Base-by-base conservation (phyloP, 1,284 basidiomycete genomes). In the Ustilago loliicola region DNA sequence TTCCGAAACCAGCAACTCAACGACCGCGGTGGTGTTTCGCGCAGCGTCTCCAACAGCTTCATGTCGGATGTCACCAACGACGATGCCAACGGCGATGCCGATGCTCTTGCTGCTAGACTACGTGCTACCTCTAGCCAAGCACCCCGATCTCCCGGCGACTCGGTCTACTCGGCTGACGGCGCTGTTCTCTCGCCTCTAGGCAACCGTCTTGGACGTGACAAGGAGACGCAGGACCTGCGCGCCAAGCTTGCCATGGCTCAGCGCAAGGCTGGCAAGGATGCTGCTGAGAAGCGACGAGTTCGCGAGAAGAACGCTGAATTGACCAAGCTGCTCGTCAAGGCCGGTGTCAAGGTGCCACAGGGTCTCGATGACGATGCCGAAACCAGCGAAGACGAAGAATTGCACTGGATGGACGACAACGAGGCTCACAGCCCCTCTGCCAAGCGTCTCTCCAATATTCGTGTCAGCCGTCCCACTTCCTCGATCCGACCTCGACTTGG, bases 191-290 rank as follows among this genome's bases (percentile, higher is more conserved):
- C 75, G 59, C 74, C 80, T 11, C 63, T 77, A 3, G 76, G 66
- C 57, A 71, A 60, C 55, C 75, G 79, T 38, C 66, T 77, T 9
- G 69, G 63, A 23, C 75, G 75, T 30, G 79, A 79, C 62, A 72
- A 74, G 55, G 82, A 83, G 48, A 71, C 74, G 1, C 72, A 81
- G n/a, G 82, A 81, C 47, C 69, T 84, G 38, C 82, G 82, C 25
- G 65, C 77, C 57, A 83, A 83, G 68, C 77, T 84, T 15, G 76
- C 79, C 15, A 62, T 83, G 27, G 83, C 82, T 8, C 77, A 82
- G 51, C 81, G 80, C 70, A 80, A 82, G 55, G 74, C 82, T 17
- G 81, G 80, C 32, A 83, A 83, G 66, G 83, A 84, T 48, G 72
- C 69, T 13, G 77, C 76, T 51, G 79, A 82, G 65, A 81, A 80